Conservation (phyloP, 768 basidiomycete genomes). For the Leucosporidium scottii region DNA sequence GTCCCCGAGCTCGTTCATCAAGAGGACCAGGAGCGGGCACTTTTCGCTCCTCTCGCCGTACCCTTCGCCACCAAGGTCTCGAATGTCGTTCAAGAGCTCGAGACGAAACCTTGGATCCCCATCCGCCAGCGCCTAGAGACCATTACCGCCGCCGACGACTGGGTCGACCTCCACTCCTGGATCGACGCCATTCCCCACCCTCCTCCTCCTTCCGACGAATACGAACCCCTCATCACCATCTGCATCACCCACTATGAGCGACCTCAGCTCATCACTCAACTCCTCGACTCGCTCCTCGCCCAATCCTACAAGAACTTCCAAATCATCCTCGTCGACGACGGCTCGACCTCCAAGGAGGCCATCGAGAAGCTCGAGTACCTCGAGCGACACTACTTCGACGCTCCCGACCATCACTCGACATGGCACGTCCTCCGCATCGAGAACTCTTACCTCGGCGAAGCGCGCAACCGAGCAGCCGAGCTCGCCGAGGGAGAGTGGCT, state of each 20-base stretch:
- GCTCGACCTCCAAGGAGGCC: constrained; percentile 5
- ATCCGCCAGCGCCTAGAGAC: constrained; percentile 7
- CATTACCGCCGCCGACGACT: constrained; percentile 19
- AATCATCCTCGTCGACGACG: constrained; percentile 32
- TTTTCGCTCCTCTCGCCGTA: constrained; percentile 5
- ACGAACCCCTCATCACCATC: constrained; percentile 21
- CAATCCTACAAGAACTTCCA: constrained; percentile 23
- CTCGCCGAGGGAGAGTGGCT: constrained; percentile 6
- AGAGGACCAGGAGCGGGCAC: constrained; percentile 7
- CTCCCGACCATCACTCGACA: not conserved
- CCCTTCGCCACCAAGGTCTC: no score
- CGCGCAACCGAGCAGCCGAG: constrained; percentile 22
- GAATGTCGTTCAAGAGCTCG: no score
- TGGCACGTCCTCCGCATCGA: constrained; percentile 14
- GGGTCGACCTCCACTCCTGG: no score
- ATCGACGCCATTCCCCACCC: no score
- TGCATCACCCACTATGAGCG: constrained; percentile 34
- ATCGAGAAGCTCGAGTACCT: constrained; percentile 12
- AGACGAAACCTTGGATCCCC: not conserved
- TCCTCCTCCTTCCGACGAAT: not conserved
- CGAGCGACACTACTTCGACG: constrained; percentile 7
- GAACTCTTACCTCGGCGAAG: constrained; percentile 32
- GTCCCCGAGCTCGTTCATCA: constrained; percentile 26
- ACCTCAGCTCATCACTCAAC: constrained; percentile 21
- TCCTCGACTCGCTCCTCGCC: constrained; percentile 23